Evolutionary conservation across 1,139 yeast genomes (phyloP).

Genomic region (Kodamaea anthophila): DNA sequence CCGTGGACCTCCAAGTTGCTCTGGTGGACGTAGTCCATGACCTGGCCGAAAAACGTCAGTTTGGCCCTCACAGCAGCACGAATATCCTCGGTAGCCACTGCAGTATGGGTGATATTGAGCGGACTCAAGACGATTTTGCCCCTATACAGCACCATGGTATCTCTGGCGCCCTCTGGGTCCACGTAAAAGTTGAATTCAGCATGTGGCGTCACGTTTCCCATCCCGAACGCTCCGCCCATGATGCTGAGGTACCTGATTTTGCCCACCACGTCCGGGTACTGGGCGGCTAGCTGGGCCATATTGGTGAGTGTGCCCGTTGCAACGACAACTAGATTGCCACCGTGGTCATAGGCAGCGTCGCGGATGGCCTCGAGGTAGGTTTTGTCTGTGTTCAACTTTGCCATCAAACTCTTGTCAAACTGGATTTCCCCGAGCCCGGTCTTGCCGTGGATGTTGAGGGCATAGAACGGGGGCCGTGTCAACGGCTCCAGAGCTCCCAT

Average conservation of each 20-base stretch:
- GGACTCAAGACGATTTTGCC: conserved; percentile 55
- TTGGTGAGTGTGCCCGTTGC: conserved; percentile 78
- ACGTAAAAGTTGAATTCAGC: conserved; percentile 78
- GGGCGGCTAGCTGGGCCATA: conserved; percentile 45
- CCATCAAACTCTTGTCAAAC: conserved; percentile 38
- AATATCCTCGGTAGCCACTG: conserved; percentile 48
- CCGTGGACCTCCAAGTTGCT: conserved; percentile 42
- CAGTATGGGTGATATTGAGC: conserved; percentile 65
- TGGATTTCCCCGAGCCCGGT: conserved; percentile 72
- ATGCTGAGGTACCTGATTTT: conserved; percentile 48
- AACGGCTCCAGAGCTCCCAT: conserved; percentile 61
- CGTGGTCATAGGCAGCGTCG: conserved; percentile 36
- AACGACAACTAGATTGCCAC: conserved; percentile 48
- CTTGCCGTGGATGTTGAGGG: conserved; percentile 66
- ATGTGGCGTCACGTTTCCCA: conserved; percentile 39
- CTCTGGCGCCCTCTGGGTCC: conserved; percentile 71
- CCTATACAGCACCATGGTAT: conserved; percentile 46
- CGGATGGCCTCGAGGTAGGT: conserved; percentile 55
- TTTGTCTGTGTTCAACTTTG: conserved; percentile 28
- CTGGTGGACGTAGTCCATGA: conserved; percentile 47
- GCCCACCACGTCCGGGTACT: conserved; percentile 21
- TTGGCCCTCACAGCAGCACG: conserved; percentile 34
- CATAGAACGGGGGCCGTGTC: conserved; percentile 40
- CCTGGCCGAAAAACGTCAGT: conserved; percentile 50
- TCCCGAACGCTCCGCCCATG: conserved; percentile 71